These are phyloP conservation scores for Buxus sempervirens DNA, from an alignment of 164 flowering plant species.

Conservation along the genomic window DNA sequence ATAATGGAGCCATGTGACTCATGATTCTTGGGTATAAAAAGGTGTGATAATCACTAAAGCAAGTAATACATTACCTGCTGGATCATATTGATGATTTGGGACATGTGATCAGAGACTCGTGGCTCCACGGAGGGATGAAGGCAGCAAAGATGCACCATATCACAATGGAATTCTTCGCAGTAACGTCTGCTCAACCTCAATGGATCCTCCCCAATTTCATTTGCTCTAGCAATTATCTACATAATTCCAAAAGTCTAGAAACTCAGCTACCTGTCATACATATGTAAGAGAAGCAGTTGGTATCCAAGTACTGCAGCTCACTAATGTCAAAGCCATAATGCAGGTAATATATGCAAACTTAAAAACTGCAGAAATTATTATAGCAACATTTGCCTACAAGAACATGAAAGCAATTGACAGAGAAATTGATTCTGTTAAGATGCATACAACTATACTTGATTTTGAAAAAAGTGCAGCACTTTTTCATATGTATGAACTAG, in stretches of 20 bases:
- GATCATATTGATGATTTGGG: constrained; percentile 88
- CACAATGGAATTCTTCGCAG: constrained; percentile 77
- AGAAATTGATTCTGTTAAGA: background rate
- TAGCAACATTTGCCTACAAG: background rate
- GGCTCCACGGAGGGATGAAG: constrained; percentile 85
- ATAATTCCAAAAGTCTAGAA: constrained; percentile 53
- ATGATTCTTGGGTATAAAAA: too few relatives aligned
- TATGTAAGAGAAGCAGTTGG: constrained; percentile 34
- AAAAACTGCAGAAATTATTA: too few relatives aligned
- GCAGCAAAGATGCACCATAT: constrained; percentile 77
- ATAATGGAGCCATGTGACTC: background rate
- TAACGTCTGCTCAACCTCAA: constrained; percentile 73
- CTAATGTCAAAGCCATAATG: constrained; percentile 4
- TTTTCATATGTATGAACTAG: background rate
- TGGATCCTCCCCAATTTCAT: constrained; percentile 85
- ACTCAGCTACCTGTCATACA: constrained; percentile 60
- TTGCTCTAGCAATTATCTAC: constrained; percentile 94
- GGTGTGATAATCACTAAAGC: too few relatives aligned
- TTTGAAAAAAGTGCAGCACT: background rate
- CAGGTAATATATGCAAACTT: background rate
- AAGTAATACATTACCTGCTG: constrained; percentile 43
- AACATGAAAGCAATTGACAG: background rate
- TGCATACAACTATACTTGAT: background rate
- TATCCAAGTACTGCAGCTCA: constrained; percentile 12
- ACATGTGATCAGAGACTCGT: constrained; percentile 89